Evolutionary conservation across 345 rosid genomes (phyloP), one percentile per base, ranked within the genome.

Genomic region (Euclidium syriacum): DNA sequence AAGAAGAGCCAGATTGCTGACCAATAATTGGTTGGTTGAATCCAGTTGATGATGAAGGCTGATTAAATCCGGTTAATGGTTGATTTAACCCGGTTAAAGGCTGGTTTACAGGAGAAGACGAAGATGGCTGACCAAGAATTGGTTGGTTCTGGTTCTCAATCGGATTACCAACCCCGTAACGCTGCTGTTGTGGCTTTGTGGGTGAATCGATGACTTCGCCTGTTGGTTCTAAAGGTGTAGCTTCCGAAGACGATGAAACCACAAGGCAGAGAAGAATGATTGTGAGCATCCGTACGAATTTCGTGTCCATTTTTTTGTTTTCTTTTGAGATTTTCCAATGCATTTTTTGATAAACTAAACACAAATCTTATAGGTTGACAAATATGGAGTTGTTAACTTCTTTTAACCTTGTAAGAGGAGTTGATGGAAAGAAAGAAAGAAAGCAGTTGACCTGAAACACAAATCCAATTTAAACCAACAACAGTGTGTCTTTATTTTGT

Each of bases 81-180:
- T 75, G 78, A 51, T 55, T 76, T 10, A 58, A 16, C 5, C 77
- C 78, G 27, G 77, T 62, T 59, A 71, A 58, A 48, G 86, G 81
- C 58, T 72, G 86, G 70, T 75, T 72, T 30, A 49, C 7, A 10
- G 76, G 38, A 51, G 81, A 49, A 65, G 74, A 60, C 25, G 79
- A 78, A 58, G 74, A 78, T 36, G 69, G 58, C 6, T 64, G 65
- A 30, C 81, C 79, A 20, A 65, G 56, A 43, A 75, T 43, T 22
- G 81, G 81, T 42, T 70, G 78, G 59, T 79, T 73, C 40, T 43
- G 61, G 43, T 57, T 61, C 69, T 56, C 61, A 33, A 61, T 58
- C 15, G 78, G 75, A 46, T 65, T 26, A 22, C 25, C 75, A 10
- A 52, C 52, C 57, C 49, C 33, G 41, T 66, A 65, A n/a, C n/a